Conservation (phyloP, 208 protist species). For the Paratrypanosoma confusum region DNA sequence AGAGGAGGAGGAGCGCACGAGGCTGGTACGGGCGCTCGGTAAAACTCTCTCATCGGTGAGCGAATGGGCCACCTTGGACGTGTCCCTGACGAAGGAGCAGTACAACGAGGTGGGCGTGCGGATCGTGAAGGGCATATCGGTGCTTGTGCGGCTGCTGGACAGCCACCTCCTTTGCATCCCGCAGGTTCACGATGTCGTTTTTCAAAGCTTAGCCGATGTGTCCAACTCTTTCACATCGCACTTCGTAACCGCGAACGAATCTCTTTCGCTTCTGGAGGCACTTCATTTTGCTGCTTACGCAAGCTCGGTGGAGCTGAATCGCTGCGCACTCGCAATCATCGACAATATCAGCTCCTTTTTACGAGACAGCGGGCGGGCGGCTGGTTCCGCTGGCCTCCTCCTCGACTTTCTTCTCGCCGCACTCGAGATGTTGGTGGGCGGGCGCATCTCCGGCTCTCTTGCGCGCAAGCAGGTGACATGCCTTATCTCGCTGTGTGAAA, state of each 20-base stretch:
- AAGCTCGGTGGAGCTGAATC: neutral
- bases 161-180: neutral
- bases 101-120: too few relatives aligned
- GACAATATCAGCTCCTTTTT: neutral
- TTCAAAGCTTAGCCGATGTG: neutral
- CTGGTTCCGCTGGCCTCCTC: too few relatives aligned
- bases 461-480: too few relatives aligned
- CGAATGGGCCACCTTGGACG: neutral
- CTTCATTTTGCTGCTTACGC: neutral
- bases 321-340: neutral
- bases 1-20: neutral
- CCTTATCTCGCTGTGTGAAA: too few relatives aligned
- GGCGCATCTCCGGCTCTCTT: too few relatives aligned
- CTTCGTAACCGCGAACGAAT: neutral
- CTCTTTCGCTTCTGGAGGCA: neutral
- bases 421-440: too few relatives aligned
- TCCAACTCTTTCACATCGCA: neutral
- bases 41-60: neutral
- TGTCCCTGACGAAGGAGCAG: neutral
- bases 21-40: neutral
- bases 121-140: neutral
- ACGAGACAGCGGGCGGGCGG: too few relatives aligned
- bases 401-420: too few relatives aligned
- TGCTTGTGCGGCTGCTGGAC: neutral
- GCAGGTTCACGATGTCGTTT: neutral